phyloP scores from a whole-genome alignment of 371 early-diverging fungal genomes.

The Dinochytrium kinnereticum region DNA sequence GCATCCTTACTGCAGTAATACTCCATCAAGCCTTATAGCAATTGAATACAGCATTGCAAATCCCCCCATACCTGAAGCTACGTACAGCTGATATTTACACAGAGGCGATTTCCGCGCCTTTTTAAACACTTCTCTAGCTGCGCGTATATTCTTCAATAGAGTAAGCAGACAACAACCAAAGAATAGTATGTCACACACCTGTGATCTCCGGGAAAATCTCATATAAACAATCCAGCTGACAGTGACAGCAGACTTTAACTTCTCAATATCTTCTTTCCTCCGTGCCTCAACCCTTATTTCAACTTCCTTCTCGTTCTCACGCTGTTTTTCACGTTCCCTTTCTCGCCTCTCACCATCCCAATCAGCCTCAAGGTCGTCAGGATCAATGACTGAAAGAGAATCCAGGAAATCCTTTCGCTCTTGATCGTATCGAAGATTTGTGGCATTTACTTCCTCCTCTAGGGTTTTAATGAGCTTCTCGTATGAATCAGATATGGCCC shows the following conservation, averaged over 20 bases:
- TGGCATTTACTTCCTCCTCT: conserved; percentile 22
- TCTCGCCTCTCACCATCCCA: conserved; percentile 84
- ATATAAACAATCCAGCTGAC: conserved; percentile 89
- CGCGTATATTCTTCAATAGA: conserved; percentile 64
- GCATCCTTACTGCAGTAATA: conserved; percentile 87
- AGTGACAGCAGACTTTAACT: conserved; percentile 65
- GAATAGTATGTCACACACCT: conserved; percentile 53
- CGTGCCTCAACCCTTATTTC: conserved; percentile 66
- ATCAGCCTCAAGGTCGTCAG: conserved; percentile 62
- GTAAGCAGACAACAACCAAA: neutral
- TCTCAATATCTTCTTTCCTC: conserved; percentile 65
- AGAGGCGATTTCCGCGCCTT: conserved; percentile 77
- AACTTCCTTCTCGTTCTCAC: conserved; percentile 67
- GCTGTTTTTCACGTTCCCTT: conserved; percentile 65
- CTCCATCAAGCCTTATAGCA: conserved; percentile 82
- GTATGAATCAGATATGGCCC: conserved; percentile 71
- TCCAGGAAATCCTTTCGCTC: conserved; percentile 13
- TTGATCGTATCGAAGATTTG: neutral
- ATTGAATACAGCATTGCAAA: no score
- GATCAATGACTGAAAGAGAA: conserved; percentile 42
- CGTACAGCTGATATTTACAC: conserved; percentile 85
- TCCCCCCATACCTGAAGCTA: conserved; percentile 76
- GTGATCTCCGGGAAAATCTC: conserved; percentile 79
- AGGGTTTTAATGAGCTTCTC: conserved; percentile 70
- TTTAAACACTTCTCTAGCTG: conserved; percentile 79